Evolutionary conservation across 2,329 filamentous ascomycete species (phyloP).

Genomic region (Furcasterigmium furcatum): DNA sequence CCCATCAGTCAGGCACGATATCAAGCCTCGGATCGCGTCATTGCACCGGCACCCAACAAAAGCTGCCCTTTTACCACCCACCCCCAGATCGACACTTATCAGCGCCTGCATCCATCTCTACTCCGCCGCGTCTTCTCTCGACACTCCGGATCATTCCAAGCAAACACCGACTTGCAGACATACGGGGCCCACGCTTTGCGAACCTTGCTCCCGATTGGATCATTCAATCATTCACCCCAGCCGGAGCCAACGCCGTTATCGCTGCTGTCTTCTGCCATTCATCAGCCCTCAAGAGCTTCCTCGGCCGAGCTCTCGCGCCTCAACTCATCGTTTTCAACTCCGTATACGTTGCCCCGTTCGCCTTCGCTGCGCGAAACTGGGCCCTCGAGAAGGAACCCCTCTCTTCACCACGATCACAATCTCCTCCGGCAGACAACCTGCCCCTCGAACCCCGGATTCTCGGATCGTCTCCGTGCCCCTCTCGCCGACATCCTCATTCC

Average conservation of each 20-base stretch:
- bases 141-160: neutral
- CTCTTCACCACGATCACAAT: neutral
- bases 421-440: neutral
- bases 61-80: no score
- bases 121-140: neutral
- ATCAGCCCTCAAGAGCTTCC: neutral
- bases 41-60: neutral
- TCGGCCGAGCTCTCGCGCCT: neutral
- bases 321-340: no score
- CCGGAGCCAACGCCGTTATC: neutral
- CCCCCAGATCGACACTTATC: neutral
- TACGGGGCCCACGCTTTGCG: conserved; percentile 8
- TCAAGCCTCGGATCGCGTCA: neutral
- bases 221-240: neutral
- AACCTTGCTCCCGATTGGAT: conserved; percentile 9
- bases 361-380: no score
- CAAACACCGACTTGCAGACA: no score
- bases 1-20: neutral
- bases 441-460: conserved; percentile 1
- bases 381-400: no score
- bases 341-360: no score
- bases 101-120: neutral
- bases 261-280: neutral
- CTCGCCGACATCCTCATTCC: neutral
- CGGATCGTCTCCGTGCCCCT: neutral